Evolutionary conservation across 148 eudicot species (phyloP).

Genomic region (Beta vulgaris): DNA sequence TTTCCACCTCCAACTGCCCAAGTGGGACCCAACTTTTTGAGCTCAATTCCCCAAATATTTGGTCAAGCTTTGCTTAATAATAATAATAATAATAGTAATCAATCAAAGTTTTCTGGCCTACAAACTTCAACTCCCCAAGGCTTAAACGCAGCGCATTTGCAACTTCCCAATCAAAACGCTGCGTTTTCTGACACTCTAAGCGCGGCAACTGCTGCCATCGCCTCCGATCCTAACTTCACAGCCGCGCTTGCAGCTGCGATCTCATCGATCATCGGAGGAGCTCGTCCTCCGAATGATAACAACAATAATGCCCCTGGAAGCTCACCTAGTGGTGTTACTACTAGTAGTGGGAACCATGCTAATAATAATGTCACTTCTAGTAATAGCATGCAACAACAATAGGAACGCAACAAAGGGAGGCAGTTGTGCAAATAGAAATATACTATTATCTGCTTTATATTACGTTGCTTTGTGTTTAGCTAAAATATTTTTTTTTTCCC

Average conservation of each 20-base stretch:
- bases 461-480: conserved; percentile 2
- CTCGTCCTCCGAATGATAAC: conserved; percentile 28
- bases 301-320: conserved; percentile 12
- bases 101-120: conserved; percentile 77
- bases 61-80: conserved; percentile 40
- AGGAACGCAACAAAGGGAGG: conserved; percentile 20
- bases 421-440: background rate
- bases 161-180: conserved; percentile 30
- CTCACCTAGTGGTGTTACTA: conserved; percentile 20
- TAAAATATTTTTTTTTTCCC: background rate
- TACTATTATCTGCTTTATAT: background rate
- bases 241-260: conserved; percentile 91
- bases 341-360: conserved; percentile 14
- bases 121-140: conserved; percentile 40
- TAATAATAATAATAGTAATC: conserved; percentile 40
- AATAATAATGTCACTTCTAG: conserved; percentile 31
- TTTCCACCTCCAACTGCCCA: conserved; percentile 29
- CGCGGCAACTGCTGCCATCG: conserved; percentile 83
- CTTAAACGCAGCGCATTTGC: conserved; percentile 21
- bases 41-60: conserved; percentile 40
- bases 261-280: conserved; percentile 61
- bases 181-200: conserved; percentile 57
- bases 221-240: conserved; percentile 84
- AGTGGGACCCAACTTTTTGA: conserved; percentile 26
- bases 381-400: conserved; percentile 43